A percentile compares a stretch with the other conserved stretches of the same genome.
Evolutionary conservation across 352 stramenopile species (phyloP).

Genomic region (Globisporangium sylvaticum): DNA sequence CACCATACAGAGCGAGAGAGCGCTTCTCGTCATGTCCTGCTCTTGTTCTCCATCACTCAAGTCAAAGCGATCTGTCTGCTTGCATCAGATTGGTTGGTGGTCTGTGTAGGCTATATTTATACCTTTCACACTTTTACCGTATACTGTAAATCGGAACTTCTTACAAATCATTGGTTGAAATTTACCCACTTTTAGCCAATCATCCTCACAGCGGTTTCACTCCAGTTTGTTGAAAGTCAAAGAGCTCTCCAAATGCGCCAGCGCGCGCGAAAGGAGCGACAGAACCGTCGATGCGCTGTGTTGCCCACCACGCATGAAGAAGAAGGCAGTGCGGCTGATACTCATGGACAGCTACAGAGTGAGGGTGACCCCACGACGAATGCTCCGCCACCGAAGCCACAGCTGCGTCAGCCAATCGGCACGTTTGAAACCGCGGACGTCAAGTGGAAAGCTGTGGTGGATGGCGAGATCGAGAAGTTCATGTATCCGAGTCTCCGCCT

Average conservation of each 20-base stretch:
- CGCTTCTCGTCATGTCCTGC: too few relatives aligned
- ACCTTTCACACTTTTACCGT: too few relatives aligned
- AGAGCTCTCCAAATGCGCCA: slow-evolving; percentile 10
- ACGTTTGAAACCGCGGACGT: slow-evolving; percentile 53
- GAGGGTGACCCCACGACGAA: background rate
- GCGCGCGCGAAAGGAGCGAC: slow-evolving; percentile 26
- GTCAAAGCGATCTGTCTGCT: too few relatives aligned
- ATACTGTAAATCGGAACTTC: too few relatives aligned
- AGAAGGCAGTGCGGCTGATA: background rate
- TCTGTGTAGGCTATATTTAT: too few relatives aligned
- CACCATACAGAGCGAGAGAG: background rate
- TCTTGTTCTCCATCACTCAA: too few relatives aligned
- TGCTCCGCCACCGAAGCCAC: background rate
- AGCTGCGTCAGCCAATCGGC: slow-evolving; percentile 31
- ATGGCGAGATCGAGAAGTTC: slow-evolving; percentile 63
- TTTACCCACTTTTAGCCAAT: too few relatives aligned
- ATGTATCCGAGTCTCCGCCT: slow-evolving; percentile 71
- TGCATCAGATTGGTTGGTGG: too few relatives aligned
- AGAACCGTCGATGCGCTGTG: slow-evolving; percentile 14
- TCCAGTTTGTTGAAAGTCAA: too few relatives aligned
- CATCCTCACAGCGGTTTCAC: too few relatives aligned
- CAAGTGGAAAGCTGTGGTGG: slow-evolving; percentile 57
- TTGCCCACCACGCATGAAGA: slow-evolving; percentile 6
- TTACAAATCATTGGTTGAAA: too few relatives aligned
- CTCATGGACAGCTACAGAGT: background rate